Conservation (phyloP, 2,329 filamentous ascomycete species). For the Tolypocladium tundrense region DNA sequence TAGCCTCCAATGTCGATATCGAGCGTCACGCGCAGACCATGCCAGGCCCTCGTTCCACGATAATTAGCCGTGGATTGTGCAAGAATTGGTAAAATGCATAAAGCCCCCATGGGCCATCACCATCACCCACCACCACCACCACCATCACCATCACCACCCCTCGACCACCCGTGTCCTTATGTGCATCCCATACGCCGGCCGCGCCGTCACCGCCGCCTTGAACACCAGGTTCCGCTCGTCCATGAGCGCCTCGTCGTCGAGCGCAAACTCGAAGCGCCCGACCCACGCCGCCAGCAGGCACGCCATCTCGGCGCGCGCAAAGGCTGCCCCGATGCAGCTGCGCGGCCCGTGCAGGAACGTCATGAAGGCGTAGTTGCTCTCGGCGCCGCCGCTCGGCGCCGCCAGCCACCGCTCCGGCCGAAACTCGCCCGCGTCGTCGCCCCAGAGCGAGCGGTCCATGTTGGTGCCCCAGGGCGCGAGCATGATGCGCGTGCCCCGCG, state of each 20-base stretch:
- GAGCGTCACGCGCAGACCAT: neutral
- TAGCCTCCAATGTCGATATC: neutral
- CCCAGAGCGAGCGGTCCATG: conserved; percentile 61
- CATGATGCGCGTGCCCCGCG: conserved; percentile 59
- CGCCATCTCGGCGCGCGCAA: conserved; percentile 77
- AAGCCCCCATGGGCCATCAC: conserved; percentile 6
- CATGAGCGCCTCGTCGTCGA: conserved; percentile 47
- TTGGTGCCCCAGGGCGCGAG: conserved; percentile 61
- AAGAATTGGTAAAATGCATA: neutral
- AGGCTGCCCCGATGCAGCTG: conserved; percentile 73
- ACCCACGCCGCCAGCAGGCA: conserved; percentile 70
- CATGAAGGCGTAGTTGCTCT: conserved; percentile 66
- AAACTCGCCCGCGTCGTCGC: conserved; percentile 62
- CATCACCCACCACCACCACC: conserved; percentile 25
- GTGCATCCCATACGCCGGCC: conserved; percentile 62
- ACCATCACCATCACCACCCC: conserved; percentile 35
- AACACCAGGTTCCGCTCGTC: conserved; percentile 59
- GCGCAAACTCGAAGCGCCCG: conserved; percentile 59
- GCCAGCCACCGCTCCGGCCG: conserved; percentile 68
- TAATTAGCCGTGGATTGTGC: neutral
- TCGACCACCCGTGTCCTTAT: conserved; percentile 57
- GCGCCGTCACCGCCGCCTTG: conserved; percentile 59
- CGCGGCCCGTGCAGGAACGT: conserved; percentile 82
- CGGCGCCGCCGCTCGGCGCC: conserved; percentile 58
- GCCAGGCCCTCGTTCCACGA: neutral